These are phyloP conservation scores for Stentor coeruleus DNA, from an alignment of 73 alveolate genomes.

Conservation along the genomic window DNA sequence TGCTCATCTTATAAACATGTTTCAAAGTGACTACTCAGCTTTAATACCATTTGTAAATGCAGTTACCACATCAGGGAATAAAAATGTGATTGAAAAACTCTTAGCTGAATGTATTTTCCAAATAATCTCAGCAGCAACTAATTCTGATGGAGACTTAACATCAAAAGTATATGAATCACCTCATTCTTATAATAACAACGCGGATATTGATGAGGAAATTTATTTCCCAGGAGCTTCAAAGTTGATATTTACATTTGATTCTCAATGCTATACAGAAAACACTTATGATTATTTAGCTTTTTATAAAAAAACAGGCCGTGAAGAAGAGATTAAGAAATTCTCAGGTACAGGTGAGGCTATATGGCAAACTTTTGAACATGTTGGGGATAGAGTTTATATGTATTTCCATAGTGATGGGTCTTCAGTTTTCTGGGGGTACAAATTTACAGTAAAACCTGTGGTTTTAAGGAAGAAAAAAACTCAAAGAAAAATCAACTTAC, in stretches of 20 bases:
- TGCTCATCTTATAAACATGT: not conserved
- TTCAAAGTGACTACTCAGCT: not conserved
- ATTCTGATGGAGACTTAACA: not conserved
- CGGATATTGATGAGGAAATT: not conserved
- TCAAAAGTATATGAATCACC: constrained; percentile 4
- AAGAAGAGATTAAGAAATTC: not conserved
- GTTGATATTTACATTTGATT: not conserved
- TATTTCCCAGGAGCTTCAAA: constrained; percentile 17
- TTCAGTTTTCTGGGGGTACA: constrained; percentile 10
- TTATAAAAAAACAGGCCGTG: constrained; percentile 26
- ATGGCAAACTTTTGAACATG: not conserved
- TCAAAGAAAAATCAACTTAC: not conserved
- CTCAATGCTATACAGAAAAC: constrained; percentile 20
- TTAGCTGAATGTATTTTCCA: constrained; percentile 11
- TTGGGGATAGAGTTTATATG: constrained; percentile 24
- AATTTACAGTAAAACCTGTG: constrained; percentile 16
- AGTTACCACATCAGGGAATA: not conserved
- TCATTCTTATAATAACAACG: constrained; percentile 2
- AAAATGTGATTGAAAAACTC: not conserved
- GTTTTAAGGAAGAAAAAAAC: not conserved
- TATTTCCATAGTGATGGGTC: constrained; percentile 29
- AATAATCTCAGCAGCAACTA: not conserved
- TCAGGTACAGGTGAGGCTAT: not conserved
- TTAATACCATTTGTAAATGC: not conserved
- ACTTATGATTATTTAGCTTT: constrained; percentile 16